Base-by-base conservation (phyloP, 805 yeast species). In the Barnettozyma populi region DNA sequence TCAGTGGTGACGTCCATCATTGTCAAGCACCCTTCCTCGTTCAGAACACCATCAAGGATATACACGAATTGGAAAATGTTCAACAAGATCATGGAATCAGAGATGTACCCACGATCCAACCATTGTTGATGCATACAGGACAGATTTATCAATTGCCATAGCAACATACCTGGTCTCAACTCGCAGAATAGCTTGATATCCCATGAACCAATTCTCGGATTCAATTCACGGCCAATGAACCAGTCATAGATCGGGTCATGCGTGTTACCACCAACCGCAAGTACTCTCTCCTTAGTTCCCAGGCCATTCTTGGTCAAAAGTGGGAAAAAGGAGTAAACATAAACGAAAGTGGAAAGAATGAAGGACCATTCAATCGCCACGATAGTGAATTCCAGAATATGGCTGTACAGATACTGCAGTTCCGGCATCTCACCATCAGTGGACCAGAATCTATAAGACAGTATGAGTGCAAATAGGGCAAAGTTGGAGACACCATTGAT, bases 1-100 rank as follows among this genome's bases (percentile, higher is more conserved):
- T 94, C 99, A 10, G 96, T 87, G 7, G 95, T 86, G 43, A 90
- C 81, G 65, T 94, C 99, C 77, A 94, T 92, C 97, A 94, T 94
- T 7, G 94, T 81, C 50, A 94, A 71, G 11, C 83, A 78, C 6
- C 97, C 97, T 60, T 81, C 87, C 65, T 94, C 98, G 64, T 90
- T 89, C 55, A 88, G 70, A 0, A 92, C 95, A 43, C 97, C 97
- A 63, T 94, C 99, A 60, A 90, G 71, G 16, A 90, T 83, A 62
- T 94, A 94, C 59, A 84, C 82, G 1, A 83, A 78, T 66, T 94
- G 96, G 52, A 92, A 68, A 2, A 75, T 29, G 46, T 79, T 80
- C 18, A 90, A 82, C 31, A 92, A 66, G 4, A 84, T 45, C 69
- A 94, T 68, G 0, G 97, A 85, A 63, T 86, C 90, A 25, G 82